A percentile compares a stretch with the other conserved stretches of the same genome.
These are phyloP conservation scores for Eucalyptus sp. DNA, from an alignment of 345 rosid genomes.

Conservation along the genomic window DNA sequence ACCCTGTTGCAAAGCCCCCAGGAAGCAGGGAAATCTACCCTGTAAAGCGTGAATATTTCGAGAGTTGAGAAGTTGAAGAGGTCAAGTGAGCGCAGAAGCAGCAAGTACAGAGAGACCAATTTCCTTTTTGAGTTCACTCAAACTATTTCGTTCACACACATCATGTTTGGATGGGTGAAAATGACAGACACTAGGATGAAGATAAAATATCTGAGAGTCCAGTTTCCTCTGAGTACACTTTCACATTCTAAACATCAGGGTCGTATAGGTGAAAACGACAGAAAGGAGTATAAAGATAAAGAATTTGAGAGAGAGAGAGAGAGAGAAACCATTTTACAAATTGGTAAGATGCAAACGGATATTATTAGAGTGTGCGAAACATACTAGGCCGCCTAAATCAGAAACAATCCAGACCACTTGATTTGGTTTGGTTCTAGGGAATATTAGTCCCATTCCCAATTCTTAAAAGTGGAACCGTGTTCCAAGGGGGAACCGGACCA, in stretches of 20 bases:
- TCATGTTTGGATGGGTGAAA: not conserved
- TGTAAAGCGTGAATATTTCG: not conserved
- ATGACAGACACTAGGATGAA: not conserved
- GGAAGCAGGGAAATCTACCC: not conserved
- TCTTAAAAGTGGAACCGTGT: too few relatives aligned
- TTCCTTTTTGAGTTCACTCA: not conserved
- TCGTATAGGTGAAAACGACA: not conserved
- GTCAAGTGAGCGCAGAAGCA: not conserved
- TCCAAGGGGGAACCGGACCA: fast-evolving
- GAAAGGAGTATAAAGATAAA: fast-evolving
- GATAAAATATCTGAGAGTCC: not conserved
- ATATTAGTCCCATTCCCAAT: fast-evolving
- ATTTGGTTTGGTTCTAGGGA: too few relatives aligned
- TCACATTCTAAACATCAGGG: not conserved
- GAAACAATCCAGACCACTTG: too few relatives aligned
- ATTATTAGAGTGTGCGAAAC: too few relatives aligned
- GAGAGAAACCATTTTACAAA: not conserved
- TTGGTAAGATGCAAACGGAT: too few relatives aligned
- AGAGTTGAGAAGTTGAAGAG: not conserved
- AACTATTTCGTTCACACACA: not conserved
- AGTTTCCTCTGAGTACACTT: not conserved
- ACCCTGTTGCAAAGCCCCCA: not conserved
- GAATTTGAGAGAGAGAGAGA: not conserved
- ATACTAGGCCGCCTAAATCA: too few relatives aligned
- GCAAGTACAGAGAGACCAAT: not conserved